Percentiles rank a stretch among this genome's conserved stretches.
Evolutionary conservation across 208 protist species (phyloP).

Genomic region (Naegleria lovaniensis): DNA sequence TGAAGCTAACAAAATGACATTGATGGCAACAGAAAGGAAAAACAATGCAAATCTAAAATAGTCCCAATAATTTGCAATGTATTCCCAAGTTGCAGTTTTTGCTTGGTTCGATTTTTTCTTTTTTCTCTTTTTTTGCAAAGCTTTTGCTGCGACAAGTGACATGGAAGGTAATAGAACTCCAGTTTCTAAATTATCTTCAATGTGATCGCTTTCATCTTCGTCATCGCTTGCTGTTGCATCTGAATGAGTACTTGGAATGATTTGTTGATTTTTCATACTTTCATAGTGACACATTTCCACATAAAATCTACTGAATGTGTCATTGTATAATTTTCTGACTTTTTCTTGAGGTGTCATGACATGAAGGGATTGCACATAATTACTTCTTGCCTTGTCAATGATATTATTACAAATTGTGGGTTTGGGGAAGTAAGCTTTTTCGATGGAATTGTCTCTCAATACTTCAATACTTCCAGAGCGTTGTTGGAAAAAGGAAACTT

Average conservation of each 20-base stretch:
- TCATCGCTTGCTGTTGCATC: neutral
- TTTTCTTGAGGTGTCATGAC: neutral
- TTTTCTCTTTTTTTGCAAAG: neutral
- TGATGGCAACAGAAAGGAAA: neutral
- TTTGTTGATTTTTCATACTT: neutral
- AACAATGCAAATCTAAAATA: neutral
- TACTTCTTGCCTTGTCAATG: neutral
- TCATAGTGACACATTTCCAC: conserved; percentile 5
- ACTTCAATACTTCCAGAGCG: conserved; percentile 16
- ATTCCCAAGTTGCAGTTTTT: neutral
- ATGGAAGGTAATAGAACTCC: neutral
- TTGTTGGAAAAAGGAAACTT: neutral
- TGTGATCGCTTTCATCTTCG: neutral
- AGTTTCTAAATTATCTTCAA: neutral
- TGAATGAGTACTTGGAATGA: neutral
- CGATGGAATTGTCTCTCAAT: neutral
- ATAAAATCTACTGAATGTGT: neutral
- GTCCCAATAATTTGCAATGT: neutral
- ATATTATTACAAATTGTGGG: neutral
- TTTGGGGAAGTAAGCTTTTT: neutral
- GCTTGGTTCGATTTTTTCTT: neutral
- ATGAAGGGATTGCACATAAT: neutral
- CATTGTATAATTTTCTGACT: neutral
- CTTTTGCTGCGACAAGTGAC: neutral
- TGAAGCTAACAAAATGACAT: neutral